Evolutionary conservation across 192 early-diverging fungal genomes (phyloP), one percentile per base, ranked within the genome.

Genomic region (Coemansia javaensis): DNA sequence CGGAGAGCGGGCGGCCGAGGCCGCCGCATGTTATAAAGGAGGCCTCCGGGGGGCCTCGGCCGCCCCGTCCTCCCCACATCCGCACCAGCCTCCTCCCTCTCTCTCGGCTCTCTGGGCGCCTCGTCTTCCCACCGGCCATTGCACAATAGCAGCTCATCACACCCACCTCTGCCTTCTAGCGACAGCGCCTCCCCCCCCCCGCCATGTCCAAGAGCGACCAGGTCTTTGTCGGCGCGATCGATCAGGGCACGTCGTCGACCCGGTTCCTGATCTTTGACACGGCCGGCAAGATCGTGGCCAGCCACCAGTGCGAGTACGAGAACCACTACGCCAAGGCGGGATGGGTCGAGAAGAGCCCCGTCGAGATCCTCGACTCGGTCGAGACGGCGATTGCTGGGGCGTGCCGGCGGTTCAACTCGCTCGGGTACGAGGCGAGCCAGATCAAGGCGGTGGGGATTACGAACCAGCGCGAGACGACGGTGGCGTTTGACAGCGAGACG

Each of bases 391-490:
- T 93, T 44, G 77, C 76, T 7, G 74, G 81, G 23, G 79, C 82
- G 2, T 65, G 81, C 37, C 72, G 77, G 33, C 82, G 86, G 30
- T 74, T 92, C 50, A 63, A 70, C 25, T 53, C 67, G n/a, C 47
- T 80, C 31, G 89, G 88, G 28, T 66, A 83, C 41, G 45, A 75
- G 10, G 48, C 74, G 28, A 70, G 47, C 11, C 63, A 77, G 47
- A 80, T 85, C 53, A 71, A 73, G 73, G 77, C 80, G 18, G 80
- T 97, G 16, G 93, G 93, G 2, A 87, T 97, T 50, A 97, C 93
- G 14, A 97, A 94, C 73, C 93, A 97, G 63, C 84, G 93, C 56
- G 93, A 97, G 59, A 97, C 93, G 0, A 82, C 85, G 5, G 81
- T 93, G 24, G 89, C 79, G n/a, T 97, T 91, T 90, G 91, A 97